phyloP scores from a whole-genome alignment of 2,329 filamentous ascomycete species.

The Cercospora zeae-maydis region DNA sequence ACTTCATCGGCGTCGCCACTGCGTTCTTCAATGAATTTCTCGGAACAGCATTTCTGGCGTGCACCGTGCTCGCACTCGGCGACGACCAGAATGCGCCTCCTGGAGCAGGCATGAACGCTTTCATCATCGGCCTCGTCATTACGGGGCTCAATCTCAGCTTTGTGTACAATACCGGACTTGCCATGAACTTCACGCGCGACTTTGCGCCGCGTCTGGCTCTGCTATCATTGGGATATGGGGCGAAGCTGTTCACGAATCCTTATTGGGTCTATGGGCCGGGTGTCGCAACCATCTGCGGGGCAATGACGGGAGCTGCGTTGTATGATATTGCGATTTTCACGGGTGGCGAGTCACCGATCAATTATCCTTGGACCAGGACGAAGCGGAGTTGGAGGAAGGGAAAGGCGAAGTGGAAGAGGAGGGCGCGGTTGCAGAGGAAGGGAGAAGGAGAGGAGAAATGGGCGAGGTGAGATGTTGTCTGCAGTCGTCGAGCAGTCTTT shows the following conservation, averaged over 20 bases:
- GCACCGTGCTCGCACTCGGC: conserved; percentile 41
- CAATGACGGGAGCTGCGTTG: conserved; percentile 44
- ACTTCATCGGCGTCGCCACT: conserved; percentile 43
- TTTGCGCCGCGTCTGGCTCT: conserved; percentile 50
- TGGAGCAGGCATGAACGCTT: conserved; percentile 51
- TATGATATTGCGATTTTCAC: conserved; percentile 52
- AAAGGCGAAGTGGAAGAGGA: conserved; percentile 28
- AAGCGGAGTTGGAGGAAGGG: conserved; percentile 28
- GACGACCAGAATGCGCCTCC: conserved; percentile 35
- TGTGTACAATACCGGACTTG: conserved; percentile 47
- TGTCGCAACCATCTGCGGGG: conserved; percentile 42
- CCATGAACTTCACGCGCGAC: conserved; percentile 50
- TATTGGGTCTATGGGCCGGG: conserved; percentile 50
- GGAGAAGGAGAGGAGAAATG: background rate
- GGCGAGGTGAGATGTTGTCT: background rate
- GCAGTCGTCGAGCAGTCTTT: background rate
- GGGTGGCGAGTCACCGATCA: conserved; percentile 49
- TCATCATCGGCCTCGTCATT: conserved; percentile 48
- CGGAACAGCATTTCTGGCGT: conserved; percentile 42
- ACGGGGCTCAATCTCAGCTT: conserved; percentile 41
- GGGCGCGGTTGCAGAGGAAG: conserved; percentile 17
- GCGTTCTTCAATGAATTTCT: conserved; percentile 52
- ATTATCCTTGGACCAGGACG: conserved; percentile 42
- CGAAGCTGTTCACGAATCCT: conserved; percentile 37
- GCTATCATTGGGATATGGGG: conserved; percentile 45